Evolutionary conservation across 352 stramenopile species (phyloP).

Genomic region (Poterioochromonas sp.): DNA sequence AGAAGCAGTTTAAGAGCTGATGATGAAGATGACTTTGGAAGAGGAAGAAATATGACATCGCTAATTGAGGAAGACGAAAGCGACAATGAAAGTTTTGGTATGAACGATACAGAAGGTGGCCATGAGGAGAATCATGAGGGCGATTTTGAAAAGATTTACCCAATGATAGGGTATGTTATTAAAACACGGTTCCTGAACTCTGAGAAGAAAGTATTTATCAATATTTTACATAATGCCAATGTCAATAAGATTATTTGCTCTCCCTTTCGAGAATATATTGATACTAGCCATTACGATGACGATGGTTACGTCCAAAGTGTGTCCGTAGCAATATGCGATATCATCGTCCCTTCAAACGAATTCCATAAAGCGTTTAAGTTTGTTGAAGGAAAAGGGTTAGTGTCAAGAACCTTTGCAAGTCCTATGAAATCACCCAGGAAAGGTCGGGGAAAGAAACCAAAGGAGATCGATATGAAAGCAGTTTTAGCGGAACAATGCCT

Average conservation of each 20-base stretch:
- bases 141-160: background rate
- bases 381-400: background rate
- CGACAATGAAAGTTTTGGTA: too few species aligned
- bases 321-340: background rate
- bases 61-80: too few species aligned
- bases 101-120: background rate
- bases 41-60: too few species aligned
- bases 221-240: background rate
- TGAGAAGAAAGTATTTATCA: background rate
- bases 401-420: too few species aligned
- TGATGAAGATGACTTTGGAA: too few species aligned
- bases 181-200: background rate
- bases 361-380: background rate
- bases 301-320: background rate
- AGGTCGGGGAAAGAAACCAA: too few species aligned
- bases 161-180: background rate
- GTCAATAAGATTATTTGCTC: background rate
- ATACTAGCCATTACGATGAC: background rate
- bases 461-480: too few species aligned
- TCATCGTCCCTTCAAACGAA: background rate
- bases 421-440: too few species aligned
- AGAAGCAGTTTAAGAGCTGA: too few species aligned
- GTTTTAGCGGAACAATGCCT: too few species aligned
- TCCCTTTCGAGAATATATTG: background rate
- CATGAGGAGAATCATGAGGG: background rate